Evolutionary conservation across 2,329 filamentous ascomycete species (phyloP), one percentile per base, ranked within the genome.

Genomic region (Penicillium sp.): DNA sequence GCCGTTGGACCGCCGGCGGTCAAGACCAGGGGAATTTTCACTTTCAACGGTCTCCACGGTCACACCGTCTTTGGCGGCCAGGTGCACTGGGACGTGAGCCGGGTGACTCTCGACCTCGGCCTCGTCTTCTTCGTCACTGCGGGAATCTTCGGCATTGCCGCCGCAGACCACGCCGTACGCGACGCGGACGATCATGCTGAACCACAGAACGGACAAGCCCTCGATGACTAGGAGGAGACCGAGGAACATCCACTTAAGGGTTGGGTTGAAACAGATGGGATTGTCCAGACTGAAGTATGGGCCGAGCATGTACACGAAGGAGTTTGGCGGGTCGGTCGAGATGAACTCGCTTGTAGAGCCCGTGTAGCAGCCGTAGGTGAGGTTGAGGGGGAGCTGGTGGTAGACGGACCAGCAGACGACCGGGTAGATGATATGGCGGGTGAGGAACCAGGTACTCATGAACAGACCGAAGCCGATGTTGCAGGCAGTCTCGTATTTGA

Each of bases 381-480:
- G 88, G 40, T 81, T 10, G 73, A 66, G 14, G 87, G 83, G 1
- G 87, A 78, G 61, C 92, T 83, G 27, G 79, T 78, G 14, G 72
- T 87, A 90, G 56, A 95, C 84, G 39, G 90, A 96, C 82, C 88
- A 96, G 80, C 88, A 92, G 41, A 94, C 85, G 66, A 84, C 81
- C 51, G 87, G 77, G 77, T 92, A 97, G 59, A 91, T 78, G 51
- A 93, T 76, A 72, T 99, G 94, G 48, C 94, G 89, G 27, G 88
- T 84, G 48, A 89, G 69, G 59, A 97, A 81, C 94, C 94, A 99
- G 48, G 85, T 84, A 14, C 90, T 66, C 75, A 97, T 88, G 75
- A 97, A 97, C 24, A 93, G 70, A 36, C 86, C 92, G 68, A 97
- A 97, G 46, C 86, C 84, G 57, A 87, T 75, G 69, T 97, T 94